Base-by-base conservation (phyloP, 257 asterid species). In the Phtheirospermum japonicum region DNA sequence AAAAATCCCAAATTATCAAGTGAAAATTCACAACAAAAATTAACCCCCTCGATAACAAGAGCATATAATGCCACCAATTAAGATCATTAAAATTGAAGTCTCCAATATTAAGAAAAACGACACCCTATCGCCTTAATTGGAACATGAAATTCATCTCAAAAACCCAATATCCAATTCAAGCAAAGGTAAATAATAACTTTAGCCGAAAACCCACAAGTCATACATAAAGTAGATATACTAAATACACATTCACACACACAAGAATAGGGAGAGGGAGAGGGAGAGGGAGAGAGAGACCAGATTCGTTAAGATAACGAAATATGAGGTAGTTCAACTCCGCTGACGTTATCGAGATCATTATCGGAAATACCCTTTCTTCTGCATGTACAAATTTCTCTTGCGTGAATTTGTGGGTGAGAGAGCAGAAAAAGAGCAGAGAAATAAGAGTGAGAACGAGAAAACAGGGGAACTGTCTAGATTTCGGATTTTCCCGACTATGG, bases 271-370 rank as follows among this genome's bases (percentile, higher is more conserved):
- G 40, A 23, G 30, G 43, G 53, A 31, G 28, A 11, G 45, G n/a
- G n/a, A n/a, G n/a, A n/a, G n/a, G n/a, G n/a, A n/a, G 30, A 49
- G 53, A 31, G 28, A 11, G 45, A 90, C 98, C 95, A 71, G 98
- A 91, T 84, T 91, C 96, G 69, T 81, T 88, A 51, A 91, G 94
- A 66, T 91, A 88, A 28, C 98, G 94, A 77, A 88, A 91, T 76
- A 88, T 79, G 32, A 91, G 94, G 76, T 84, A 91, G 72, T 91
- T 88, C 67, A 91, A 66, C 80, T 88, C 95, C 63, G 76, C 63
- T 33, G 96, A 88, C 63, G 95, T 85, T 39, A 91, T 54, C 62
- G 98, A 75, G 31, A 76, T 71, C 95, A 84, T 91, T 63, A 2
- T 57, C 45, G 59, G 63, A 45, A 69, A 69, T 18, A 59, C 66